Evolutionary conservation across 2,329 filamentous ascomycete genomes (phyloP).

Genomic region (Xylariaceae sp.): DNA sequence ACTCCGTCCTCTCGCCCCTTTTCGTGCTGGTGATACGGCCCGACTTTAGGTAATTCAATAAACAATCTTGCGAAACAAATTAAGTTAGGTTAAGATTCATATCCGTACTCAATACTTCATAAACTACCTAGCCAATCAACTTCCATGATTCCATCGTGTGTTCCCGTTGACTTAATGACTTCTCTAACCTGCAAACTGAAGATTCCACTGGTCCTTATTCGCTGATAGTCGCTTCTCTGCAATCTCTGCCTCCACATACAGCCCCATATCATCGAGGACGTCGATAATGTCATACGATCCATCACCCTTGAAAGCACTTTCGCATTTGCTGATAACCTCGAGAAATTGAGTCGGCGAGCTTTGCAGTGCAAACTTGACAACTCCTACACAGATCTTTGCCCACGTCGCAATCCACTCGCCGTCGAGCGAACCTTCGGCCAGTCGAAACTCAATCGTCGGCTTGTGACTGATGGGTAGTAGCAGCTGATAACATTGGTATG

Average conservation of each 20-base stretch:
- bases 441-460: constrained; percentile 24
- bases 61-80: no score
- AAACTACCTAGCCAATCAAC: no score
- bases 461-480: rapidly evolving
- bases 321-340: constrained; percentile 17
- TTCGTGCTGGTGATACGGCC: no score
- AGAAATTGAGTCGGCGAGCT: constrained; percentile 14
- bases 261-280: constrained; percentile 22
- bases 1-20: no score
- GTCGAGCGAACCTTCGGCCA: constrained; percentile 15
- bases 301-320: constrained; percentile 42
- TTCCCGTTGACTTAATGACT: no score
- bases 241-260: constrained; percentile 20
- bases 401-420: constrained; percentile 18
- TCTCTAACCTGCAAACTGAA: constrained; percentile 2
- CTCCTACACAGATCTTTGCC: constrained; percentile 21
- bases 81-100: no score
- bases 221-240: constrained; percentile 14
- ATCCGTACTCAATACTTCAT: no score
- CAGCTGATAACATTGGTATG: not conserved
- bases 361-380: constrained; percentile 22
- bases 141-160: no score
- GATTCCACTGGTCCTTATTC: constrained; percentile 4
- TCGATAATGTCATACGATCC: constrained; percentile 29
- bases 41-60: no score